Base-by-base conservation (phyloP, 2,329 filamentous ascomycete genomes). In the Talaromyces sp. region DNA sequence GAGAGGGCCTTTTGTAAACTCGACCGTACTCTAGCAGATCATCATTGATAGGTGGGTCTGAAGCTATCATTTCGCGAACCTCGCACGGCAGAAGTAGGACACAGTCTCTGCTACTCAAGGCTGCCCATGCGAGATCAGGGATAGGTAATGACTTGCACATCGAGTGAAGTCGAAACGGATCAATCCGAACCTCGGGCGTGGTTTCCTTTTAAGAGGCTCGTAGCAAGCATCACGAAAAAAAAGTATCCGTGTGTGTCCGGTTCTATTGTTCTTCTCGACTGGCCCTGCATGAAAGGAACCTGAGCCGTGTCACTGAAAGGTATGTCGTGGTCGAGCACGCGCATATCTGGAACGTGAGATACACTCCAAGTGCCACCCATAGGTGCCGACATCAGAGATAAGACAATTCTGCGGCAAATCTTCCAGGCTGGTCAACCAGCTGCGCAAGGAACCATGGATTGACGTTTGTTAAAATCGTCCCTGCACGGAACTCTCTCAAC, bases 191-290 rank as follows among this genome's bases (percentile, higher is more conserved):
- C 7, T 21, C 28, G 6, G 28, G 28, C 6, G 40, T 21, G n/a
- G 35, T 18, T 28, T 62, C 48, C 33, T 35, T n/a, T n/a, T 14
- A 11, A 63, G 37, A 44, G 63, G 37, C 56, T 21, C 6, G 39
- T 55, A 64, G 35, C 63, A 63, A 37, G 56, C 48, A 60, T 64
- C 60, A 57, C 63, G 60, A 42, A 64, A 52, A 64, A 52, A 23
- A 63, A 28, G 48, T 35, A 64, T n/a, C 60, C 50, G 59, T 65
- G 57, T 11, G 21, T 11, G 25, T 52, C 18, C 21, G 2, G 1
- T 2, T 44, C 40, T 12, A 21, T 44, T 8, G 1, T 33, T 21
- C 25, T 25, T n/a, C 35, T 28, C 28, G 37, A 31, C 14, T 4
- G 16, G 33, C 52, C 48, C 48, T 28, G 21, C 63, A 65, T 65